Conservation (phyloP, 164 flowering plant species). For the Chimonanthus salicifolius region DNA sequence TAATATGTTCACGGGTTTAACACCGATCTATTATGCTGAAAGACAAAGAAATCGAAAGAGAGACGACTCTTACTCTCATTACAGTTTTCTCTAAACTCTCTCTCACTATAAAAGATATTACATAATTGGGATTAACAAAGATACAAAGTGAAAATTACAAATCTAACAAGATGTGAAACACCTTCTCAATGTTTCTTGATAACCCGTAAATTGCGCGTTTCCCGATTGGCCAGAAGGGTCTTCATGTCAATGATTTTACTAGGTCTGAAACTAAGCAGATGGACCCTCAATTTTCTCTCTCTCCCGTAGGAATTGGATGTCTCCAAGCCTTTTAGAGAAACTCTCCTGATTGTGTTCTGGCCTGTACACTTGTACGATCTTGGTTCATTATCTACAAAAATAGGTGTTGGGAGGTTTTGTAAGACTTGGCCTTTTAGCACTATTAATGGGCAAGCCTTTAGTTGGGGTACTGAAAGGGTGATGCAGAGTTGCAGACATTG, state of each 20-base stretch:
- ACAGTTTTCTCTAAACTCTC: too few species aligned
- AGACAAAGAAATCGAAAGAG: too few species aligned
- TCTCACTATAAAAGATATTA: too few species aligned
- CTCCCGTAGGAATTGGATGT: background rate
- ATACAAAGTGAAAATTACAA: too few species aligned
- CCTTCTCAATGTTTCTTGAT: background rate
- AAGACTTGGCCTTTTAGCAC: background rate
- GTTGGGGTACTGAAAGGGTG: background rate
- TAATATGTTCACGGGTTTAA: too few species aligned
- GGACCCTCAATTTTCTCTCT: background rate
- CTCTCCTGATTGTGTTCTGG: background rate
- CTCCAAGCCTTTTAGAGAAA: background rate
- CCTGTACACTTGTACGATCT: background rate
- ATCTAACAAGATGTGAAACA: background rate
- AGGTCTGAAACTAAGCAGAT: background rate
- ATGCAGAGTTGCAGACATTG: conserved; percentile 3
- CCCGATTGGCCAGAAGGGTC: background rate
- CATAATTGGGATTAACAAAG: too few species aligned
- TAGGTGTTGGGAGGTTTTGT: background rate
- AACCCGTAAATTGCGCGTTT: background rate
- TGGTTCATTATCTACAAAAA: background rate
- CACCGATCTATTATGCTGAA: too few species aligned
- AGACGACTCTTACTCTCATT: too few species aligned
- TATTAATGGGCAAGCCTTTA: background rate
- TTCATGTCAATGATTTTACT: background rate